These are phyloP conservation scores for Calonectria pteridis DNA, from an alignment of 2,329 filamentous ascomycete genomes.

Conservation along the genomic window DNA sequence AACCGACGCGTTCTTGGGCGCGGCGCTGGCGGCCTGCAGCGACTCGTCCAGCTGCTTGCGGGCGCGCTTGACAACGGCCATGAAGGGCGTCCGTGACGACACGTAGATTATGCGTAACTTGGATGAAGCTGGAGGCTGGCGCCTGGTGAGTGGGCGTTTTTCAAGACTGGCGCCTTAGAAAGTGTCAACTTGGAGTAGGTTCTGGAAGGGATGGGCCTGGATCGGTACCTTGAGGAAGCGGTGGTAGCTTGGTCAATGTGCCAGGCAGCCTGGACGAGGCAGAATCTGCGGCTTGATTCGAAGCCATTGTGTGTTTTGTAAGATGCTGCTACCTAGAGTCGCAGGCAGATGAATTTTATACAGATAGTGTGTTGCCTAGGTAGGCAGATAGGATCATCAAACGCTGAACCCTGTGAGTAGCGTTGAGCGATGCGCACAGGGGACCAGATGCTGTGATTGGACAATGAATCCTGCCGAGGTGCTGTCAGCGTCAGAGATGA, in stretches of 20 bases:
- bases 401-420: not conserved
- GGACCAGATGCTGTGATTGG: not conserved
- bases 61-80: constrained; percentile 75
- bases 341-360: constrained; percentile 29
- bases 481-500: not conserved
- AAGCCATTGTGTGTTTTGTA: constrained; percentile 36
- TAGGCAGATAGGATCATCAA: not conserved
- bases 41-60: constrained; percentile 71
- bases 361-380: constrained; percentile 10
- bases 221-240: constrained; percentile 49
- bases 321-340: constrained; percentile 29
- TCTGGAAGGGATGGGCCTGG: not conserved
- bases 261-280: constrained; percentile 37
- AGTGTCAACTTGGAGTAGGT: not conserved
- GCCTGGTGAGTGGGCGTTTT: constrained; percentile 61
- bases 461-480: not conserved
- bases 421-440: not conserved
- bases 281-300: constrained; percentile 27
- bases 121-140: constrained; percentile 56
- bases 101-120: constrained; percentile 71
- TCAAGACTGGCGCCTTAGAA: constrained; percentile 61
- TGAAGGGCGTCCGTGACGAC: constrained; percentile 73
- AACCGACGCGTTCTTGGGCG: constrained; percentile 61
- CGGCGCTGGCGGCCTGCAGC: constrained; percentile 56
- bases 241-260: constrained; percentile 49